A percentile compares a stretch with the other conserved stretches of the same genome.
These are phyloP conservation scores for Dimocarpus longan DNA, from an alignment of 345 rosid genomes.

Conservation along the genomic window DNA sequence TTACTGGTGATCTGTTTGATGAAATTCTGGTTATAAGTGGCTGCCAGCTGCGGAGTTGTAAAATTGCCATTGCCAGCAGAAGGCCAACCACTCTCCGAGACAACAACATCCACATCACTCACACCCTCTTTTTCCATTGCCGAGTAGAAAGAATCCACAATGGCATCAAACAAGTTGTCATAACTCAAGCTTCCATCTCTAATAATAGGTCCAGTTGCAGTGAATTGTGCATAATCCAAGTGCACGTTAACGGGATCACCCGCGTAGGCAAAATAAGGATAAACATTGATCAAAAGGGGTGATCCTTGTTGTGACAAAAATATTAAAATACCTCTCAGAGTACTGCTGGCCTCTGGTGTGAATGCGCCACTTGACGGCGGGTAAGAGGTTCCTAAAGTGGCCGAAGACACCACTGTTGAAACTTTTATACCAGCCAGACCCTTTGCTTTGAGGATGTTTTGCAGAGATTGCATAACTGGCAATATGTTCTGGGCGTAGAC, in stretches of 20 bases:
- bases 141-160: conserved; percentile 14
- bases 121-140: conserved; percentile 35
- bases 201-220: neutral
- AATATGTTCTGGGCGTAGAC: neutral
- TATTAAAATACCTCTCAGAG: neutral
- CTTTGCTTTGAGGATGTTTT: neutral
- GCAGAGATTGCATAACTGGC: conserved; percentile 11
- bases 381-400: conserved; percentile 1
- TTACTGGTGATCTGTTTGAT: conserved; percentile 7
- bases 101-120: conserved; percentile 16
- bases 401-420: neutral
- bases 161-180: conserved; percentile 24
- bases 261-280: conserved; percentile 24
- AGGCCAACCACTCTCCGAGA: conserved; percentile 52
- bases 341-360: neutral
- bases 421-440: neutral
- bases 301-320: conserved; percentile 5
- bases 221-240: conserved; percentile 25
- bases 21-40: conserved; percentile 24
- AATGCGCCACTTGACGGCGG: conserved; percentile 25
- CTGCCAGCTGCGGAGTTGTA: conserved; percentile 27
- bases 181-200: conserved; percentile 18
- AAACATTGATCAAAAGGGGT: conserved; percentile 25
- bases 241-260: neutral
- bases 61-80: conserved; percentile 33